Percentiles rank a stretch among this genome's conserved stretches.
These are phyloP conservation scores for Oenanthe javanica DNA, from an alignment of 140 eudicot genomes.

Conservation along the genomic window DNA sequence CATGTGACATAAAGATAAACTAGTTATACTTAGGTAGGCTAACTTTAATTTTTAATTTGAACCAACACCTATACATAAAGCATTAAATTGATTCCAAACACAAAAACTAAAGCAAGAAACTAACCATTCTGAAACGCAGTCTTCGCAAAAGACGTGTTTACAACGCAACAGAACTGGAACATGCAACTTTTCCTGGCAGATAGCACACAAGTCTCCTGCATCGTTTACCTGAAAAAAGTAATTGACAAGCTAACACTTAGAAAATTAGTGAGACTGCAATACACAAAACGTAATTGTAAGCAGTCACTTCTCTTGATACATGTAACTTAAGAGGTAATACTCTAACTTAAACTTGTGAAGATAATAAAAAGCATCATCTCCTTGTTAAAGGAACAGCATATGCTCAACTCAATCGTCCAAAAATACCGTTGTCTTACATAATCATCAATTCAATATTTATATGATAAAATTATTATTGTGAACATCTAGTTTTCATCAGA, in stretches of 20 bases:
- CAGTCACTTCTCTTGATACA: background rate
- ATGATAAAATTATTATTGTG: background rate
- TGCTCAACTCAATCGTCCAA: background rate
- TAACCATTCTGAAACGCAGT: slow-evolving; percentile 90
- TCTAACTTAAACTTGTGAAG: background rate
- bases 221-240: slow-evolving; percentile 46
- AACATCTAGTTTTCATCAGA: background rate
- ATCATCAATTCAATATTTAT: background rate
- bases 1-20: background rate
- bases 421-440: background rate
- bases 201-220: slow-evolving; percentile 85
- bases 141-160: slow-evolving; percentile 89
- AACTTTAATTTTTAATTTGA: background rate
- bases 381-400: background rate
- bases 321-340: background rate
- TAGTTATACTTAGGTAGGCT: background rate
- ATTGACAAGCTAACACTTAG: slow-evolving; percentile 5
- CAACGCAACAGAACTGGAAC: slow-evolving; percentile 72
- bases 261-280: background rate
- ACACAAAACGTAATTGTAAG: background rate
- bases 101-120: background rate
- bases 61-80: background rate
- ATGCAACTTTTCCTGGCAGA: slow-evolving; percentile 93
- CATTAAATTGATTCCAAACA: background rate
- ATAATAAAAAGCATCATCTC: background rate